Evolutionary conservation across 306 rosid species (phyloP).

Genomic region (Acacia acuminata): DNA sequence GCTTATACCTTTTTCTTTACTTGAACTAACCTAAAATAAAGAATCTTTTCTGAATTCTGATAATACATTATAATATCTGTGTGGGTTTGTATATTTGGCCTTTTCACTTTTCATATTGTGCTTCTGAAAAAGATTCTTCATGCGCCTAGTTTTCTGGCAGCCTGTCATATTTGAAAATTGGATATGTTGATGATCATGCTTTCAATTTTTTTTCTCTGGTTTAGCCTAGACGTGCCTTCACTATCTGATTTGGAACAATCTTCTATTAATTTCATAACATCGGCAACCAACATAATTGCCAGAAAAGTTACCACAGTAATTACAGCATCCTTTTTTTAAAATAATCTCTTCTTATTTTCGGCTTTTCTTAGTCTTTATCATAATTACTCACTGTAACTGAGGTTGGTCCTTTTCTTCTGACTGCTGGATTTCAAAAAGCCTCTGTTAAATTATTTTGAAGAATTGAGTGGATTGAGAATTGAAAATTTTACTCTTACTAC

Average conservation of each 20-base stretch:
- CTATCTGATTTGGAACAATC: slow-evolving; percentile 8
- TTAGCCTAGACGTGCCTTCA: not conserved
- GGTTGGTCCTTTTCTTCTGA: slow-evolving; percentile 19
- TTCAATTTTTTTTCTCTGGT: not conserved
- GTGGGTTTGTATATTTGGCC: slow-evolving; percentile 14
- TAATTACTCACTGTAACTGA: slow-evolving; percentile 16
- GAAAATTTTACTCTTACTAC: not conserved
- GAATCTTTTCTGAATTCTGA: not conserved
- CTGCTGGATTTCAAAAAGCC: not conserved
- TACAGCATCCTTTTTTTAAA: slow-evolving; percentile 17
- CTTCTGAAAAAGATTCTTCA: slow-evolving; percentile 14
- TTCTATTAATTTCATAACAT: slow-evolving; percentile 7
- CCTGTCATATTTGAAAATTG: slow-evolving; percentile 4
- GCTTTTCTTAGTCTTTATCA: slow-evolving; percentile 8
- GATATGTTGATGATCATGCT: not conserved
- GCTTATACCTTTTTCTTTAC: slow-evolving; percentile 12
- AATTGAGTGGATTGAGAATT: slow-evolving; percentile 7
- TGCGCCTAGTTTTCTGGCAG: not conserved
- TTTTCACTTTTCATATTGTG: not conserved
- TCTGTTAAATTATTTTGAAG: slow-evolving; percentile 1
- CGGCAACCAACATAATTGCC: slow-evolving; percentile 12
- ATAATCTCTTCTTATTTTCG: slow-evolving; percentile 11
- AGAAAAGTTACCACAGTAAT: not conserved
- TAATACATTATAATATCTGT: not conserved
- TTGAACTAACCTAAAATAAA: not conserved